These are phyloP conservation scores for Xerocomellus intermedius DNA, from an alignment of 768 basidiomycete species.

Conservation along the genomic window DNA sequence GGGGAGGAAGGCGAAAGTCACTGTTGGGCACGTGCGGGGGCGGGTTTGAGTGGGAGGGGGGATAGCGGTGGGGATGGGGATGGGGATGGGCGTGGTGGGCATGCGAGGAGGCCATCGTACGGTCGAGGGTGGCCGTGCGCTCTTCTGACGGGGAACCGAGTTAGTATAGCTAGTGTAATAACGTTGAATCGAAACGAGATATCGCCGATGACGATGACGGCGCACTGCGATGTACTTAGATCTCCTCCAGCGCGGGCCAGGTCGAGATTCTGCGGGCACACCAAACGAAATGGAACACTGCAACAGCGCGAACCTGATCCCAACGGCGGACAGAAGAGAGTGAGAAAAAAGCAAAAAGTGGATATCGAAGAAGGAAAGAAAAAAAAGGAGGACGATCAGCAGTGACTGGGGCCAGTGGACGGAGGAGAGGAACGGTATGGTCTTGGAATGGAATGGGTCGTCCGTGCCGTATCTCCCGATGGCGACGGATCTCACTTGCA, in stretches of 20 bases:
- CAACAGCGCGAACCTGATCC: neutral
- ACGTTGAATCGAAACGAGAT: constrained; percentile 16
- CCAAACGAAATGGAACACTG: constrained; percentile 4
- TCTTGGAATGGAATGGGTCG: constrained; percentile 28
- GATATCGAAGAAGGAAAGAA: constrained; percentile 7
- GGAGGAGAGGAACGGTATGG: constrained; percentile 6
- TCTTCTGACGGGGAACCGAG: constrained; percentile 4
- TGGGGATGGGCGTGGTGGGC: constrained; percentile 35
- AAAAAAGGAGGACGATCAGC: constrained; percentile 27
- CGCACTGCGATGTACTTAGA: constrained; percentile 17
- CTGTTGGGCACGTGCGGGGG: too few species aligned
- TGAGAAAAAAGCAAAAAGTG: constrained; percentile 8
- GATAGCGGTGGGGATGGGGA: constrained; percentile 35
- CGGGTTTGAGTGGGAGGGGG: neutral
- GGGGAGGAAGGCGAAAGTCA: too few species aligned
- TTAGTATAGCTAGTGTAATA: constrained; percentile 1
- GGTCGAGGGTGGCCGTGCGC: too few species aligned
- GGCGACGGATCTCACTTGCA: constrained; percentile 49
- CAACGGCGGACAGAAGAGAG: neutral
- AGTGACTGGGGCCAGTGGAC: neutral
- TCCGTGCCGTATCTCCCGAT: constrained; percentile 64
- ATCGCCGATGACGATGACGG: constrained; percentile 21
- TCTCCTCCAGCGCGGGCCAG: constrained; percentile 5
- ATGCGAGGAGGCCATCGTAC: constrained; percentile 49
- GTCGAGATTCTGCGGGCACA: constrained; percentile 1